Evolutionary conservation across 2,329 filamentous ascomycete genomes (phyloP).

Genomic region (Pyrenochaeta sp.): DNA sequence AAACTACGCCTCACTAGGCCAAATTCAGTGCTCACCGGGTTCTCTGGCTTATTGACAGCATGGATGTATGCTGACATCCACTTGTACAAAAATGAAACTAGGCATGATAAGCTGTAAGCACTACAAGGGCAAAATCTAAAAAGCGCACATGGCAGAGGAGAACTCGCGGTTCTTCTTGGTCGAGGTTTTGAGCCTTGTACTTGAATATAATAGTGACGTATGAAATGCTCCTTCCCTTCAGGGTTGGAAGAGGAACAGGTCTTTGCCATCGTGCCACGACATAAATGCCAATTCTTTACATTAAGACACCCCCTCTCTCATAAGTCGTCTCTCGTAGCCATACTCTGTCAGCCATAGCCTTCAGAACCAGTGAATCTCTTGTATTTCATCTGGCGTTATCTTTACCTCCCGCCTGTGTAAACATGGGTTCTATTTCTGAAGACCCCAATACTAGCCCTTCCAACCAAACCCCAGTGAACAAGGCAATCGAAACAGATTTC

Average conservation of each 20-base stretch:
- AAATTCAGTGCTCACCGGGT: neutral
- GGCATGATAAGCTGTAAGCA: neutral
- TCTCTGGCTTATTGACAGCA: neutral
- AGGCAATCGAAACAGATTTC: conserved; percentile 53
- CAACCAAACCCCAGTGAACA: neutral
- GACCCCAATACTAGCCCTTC: neutral
- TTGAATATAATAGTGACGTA: neutral
- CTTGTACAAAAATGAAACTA: neutral
- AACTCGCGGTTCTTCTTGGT: neutral
- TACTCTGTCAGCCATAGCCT: neutral
- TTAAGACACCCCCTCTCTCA: too few relatives aligned
- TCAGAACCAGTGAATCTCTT: neutral
- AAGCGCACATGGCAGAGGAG: neutral
- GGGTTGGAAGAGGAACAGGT: neutral
- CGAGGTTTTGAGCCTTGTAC: neutral
- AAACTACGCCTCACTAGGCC: neutral
- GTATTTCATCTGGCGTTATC: neutral
- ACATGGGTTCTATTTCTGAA: neutral
- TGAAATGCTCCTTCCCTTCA: neutral
- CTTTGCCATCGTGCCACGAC: neutral
- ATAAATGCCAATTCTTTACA: too few relatives aligned
- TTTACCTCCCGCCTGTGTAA: neutral
- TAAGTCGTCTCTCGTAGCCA: too few relatives aligned
- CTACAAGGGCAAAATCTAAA: neutral
- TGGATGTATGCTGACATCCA: neutral